phyloP scores from a whole-genome alignment of 176 grass and related monocot species.

The Oryza brachyantha region DNA sequence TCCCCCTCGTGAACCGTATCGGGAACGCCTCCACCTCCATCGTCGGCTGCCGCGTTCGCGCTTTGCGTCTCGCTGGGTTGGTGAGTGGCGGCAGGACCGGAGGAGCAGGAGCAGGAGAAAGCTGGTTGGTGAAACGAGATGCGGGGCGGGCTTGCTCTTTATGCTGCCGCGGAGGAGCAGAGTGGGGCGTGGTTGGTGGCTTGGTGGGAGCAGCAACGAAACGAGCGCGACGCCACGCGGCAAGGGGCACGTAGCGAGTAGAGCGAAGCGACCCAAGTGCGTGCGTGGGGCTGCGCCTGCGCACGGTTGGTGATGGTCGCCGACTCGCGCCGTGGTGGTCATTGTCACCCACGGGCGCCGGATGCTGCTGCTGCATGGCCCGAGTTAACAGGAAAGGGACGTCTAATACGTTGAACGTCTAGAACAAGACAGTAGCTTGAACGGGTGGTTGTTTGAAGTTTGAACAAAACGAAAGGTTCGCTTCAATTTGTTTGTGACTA shows the following conservation, averaged over 20 bases:
- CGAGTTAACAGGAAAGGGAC: neutral
- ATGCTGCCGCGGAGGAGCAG: neutral
- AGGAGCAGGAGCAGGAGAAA: neutral
- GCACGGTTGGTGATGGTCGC: neutral
- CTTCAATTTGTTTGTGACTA: neutral
- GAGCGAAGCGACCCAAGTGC: neutral
- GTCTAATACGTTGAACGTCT: neutral
- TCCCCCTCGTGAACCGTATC: conserved; percentile 62
- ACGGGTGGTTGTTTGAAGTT: neutral
- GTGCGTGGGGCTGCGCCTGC: no score
- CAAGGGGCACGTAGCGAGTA: neutral
- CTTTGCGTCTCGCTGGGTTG: neutral
- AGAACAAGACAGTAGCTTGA: neutral
- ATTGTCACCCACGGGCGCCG: no score
- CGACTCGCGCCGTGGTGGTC: neutral
- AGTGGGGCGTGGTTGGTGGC: neutral
- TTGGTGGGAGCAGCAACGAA: neutral
- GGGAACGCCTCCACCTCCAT: conserved; percentile 61
- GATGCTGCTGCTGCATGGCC: neutral
- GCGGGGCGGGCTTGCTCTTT: neutral
- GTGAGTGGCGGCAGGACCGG: neutral
- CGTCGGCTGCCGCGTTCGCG: no score
- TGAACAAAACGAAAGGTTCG: neutral
- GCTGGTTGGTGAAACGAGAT: neutral
- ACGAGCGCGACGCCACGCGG: neutral